These are phyloP conservation scores for Pilatotrama ljubarskyi DNA, from an alignment of 768 basidiomycete genomes.

Conservation along the genomic window DNA sequence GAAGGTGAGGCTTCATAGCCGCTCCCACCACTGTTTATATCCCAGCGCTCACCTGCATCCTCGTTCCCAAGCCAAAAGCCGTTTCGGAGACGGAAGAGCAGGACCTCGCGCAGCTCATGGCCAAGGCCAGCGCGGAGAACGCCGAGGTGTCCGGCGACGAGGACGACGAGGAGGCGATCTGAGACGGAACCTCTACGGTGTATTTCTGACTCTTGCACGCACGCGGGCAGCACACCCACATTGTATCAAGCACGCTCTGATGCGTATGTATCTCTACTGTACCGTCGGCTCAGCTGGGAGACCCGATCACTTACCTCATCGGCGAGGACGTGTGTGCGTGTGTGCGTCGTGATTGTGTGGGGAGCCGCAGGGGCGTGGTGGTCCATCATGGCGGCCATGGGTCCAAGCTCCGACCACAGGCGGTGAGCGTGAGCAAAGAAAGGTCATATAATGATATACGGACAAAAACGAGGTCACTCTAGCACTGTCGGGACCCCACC, in stretches of 20 bases:
- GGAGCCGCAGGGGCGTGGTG: too few species aligned
- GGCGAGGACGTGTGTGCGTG: neutral
- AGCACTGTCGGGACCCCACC: neutral
- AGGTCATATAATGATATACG: neutral
- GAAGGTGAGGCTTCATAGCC: conserved; percentile 58
- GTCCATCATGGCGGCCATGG: too few species aligned
- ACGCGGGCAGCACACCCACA: neutral
- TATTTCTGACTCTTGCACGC: neutral
- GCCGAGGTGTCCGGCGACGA: conserved; percentile 96
- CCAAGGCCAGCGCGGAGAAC: conserved; percentile 90
- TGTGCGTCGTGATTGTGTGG: neutral
- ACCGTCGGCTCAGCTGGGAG: conserved; percentile 2
- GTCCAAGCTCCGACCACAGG: too few species aligned
- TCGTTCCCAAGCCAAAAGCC: conserved; percentile 78
- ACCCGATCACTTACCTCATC: neutral
- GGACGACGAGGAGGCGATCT: conserved; percentile 64
- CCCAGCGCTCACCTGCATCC: neutral
- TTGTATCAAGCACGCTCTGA: conserved; percentile 12
- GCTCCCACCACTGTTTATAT: neutral
- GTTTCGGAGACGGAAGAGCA: conserved; percentile 97
- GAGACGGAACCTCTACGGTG: neutral
- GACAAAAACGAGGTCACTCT: neutral
- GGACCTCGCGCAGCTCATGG: conserved; percentile 96
- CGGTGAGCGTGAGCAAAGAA: neutral
- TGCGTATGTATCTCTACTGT: conserved; percentile 12